Evolutionary conservation across 805 yeast species (phyloP).

Genomic region (Tetrapisispora pingtungensis): DNA sequence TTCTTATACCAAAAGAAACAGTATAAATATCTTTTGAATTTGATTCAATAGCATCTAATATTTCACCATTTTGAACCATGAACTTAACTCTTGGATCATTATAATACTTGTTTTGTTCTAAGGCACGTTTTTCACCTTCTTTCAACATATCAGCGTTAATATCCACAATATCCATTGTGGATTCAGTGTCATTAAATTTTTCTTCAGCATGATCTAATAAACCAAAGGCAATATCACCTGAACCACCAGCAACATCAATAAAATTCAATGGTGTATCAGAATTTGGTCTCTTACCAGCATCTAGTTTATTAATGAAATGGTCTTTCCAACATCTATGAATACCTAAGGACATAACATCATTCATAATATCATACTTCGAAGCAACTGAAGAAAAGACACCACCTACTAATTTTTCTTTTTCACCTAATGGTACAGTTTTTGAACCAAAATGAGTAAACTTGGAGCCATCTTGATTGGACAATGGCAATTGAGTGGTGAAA

Average conservation of each 20-base stretch:
- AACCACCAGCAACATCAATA: slow-evolving; percentile 96
- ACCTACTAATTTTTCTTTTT: slow-evolving; percentile 75
- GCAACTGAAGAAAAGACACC: slow-evolving; percentile 94
- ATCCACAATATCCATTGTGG: slow-evolving; percentile 86
- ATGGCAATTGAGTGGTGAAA: not conserved
- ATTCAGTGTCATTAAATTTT: slow-evolving; percentile 60
- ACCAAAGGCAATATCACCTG: slow-evolving; percentile 97
- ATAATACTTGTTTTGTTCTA: slow-evolving; percentile 45
- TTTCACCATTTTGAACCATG: slow-evolving; percentile 87
- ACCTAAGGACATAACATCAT: slow-evolving; percentile 96
- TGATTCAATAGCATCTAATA: slow-evolving; percentile 70
- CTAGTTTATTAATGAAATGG: slow-evolving; percentile 77
- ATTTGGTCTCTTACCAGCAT: slow-evolving; percentile 90
- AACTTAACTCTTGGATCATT: slow-evolving; percentile 55
- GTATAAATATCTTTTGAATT: slow-evolving; percentile 92
- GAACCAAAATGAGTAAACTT: slow-evolving; percentile 81
- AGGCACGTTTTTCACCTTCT: slow-evolving; percentile 78
- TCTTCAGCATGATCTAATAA: slow-evolving; percentile 81
- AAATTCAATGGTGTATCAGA: slow-evolving; percentile 67
- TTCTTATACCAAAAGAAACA: slow-evolving; percentile 94
- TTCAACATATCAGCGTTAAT: slow-evolving; percentile 92
- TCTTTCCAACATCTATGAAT: slow-evolving; percentile 91
- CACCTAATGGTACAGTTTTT: slow-evolving; percentile 64
- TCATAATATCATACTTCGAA: slow-evolving; percentile 88
- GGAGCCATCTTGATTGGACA: not conserved